phyloP scores from a whole-genome alignment of 164 flowering plant species.

The Kingdonia uniflora region DNA sequence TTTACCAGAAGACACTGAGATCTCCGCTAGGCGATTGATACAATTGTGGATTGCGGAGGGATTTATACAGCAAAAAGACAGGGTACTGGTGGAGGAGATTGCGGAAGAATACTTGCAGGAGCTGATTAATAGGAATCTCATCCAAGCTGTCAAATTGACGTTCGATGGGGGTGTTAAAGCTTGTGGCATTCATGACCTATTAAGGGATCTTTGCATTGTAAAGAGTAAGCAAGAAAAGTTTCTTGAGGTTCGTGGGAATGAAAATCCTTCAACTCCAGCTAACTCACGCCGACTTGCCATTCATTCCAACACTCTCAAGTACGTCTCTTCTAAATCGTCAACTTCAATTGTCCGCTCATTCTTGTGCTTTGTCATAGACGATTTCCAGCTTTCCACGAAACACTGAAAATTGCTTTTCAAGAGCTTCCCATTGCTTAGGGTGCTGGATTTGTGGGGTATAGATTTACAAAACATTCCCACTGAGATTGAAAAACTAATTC shows the following conservation, averaged over 20 bases:
- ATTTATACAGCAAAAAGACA: neutral
- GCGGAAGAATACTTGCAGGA: slow-evolving; percentile 6
- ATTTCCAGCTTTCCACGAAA: neutral
- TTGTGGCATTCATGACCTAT: slow-evolving; percentile 9
- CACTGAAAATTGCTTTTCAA: neutral
- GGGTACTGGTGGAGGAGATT: slow-evolving; percentile 2
- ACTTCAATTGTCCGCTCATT: neutral
- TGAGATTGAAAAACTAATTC: slow-evolving; percentile 14
- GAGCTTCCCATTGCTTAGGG: slow-evolving; percentile 3
- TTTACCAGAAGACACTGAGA: slow-evolving; percentile 2
- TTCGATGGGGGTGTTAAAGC: slow-evolving; percentile 5
- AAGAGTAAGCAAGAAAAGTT: slow-evolving; percentile 8
- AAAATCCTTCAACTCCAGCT: neutral
- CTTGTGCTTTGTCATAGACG: neutral
- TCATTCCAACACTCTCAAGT: neutral
- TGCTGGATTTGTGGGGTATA: neutral
- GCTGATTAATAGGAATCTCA: neutral
- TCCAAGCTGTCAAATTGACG: neutral
- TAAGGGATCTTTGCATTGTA: slow-evolving; percentile 4
- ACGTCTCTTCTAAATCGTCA: neutral
- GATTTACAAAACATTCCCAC: neutral
- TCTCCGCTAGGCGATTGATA: neutral
- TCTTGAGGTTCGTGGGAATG: neutral
- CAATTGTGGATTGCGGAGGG: slow-evolving; percentile 11
- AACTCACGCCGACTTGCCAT: slow-evolving; percentile 3